Evolutionary conservation across 2,329 filamentous ascomycete genomes (phyloP), one percentile per base, ranked within the genome.

Genomic region (Claviceps sp.): DNA sequence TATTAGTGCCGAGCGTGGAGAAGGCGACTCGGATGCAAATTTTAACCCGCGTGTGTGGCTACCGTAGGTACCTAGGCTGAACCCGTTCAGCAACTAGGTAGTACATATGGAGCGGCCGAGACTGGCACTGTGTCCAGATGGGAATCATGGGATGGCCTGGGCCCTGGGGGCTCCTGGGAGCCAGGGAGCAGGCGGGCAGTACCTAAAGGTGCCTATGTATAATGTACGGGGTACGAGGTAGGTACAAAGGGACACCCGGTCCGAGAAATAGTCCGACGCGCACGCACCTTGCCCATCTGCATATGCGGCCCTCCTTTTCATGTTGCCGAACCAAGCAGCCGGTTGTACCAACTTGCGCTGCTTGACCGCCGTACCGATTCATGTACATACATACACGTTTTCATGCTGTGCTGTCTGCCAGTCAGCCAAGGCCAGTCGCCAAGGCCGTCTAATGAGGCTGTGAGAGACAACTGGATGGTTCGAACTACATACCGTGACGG

Each of bases 111-210:
- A 49, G 38, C 37, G 47, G 47, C 47, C 47, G 13, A 36, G 48
- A 50, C 48, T 50, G 40, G 29, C 40, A 50, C 47, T 49, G 48
- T 44, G 48, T 42, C 37, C 40, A 20, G 48, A 44, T 16, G 9
- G n/a, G n/a, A n/a, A n/a, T n/a, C n/a, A n/a, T n/a, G n/a, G 29
- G 8, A 29, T 11, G 29, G 9, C 29, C 8, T 29, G 9, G 20
- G 20, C 20, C 20, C 20, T 20, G 20, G 20, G 29, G 29, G 26
- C 26, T 26, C 4, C 26, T 26, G 26, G 26, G 7, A 45, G 40
- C 20, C 37, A 40, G 39, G 38, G 38, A 20, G 20, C 20, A 20
- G 20, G 20, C n/a, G n/a, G n/a, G n/a, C n/a, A n/a, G n/a, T n/a
- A n/a, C n/a, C n/a, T n/a, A n/a, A n/a, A n/a, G n/a, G n/a, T n/a